Conservation (phyloP, 2,329 filamentous ascomycete species). For the Alternaria novae-zelandiae region DNA sequence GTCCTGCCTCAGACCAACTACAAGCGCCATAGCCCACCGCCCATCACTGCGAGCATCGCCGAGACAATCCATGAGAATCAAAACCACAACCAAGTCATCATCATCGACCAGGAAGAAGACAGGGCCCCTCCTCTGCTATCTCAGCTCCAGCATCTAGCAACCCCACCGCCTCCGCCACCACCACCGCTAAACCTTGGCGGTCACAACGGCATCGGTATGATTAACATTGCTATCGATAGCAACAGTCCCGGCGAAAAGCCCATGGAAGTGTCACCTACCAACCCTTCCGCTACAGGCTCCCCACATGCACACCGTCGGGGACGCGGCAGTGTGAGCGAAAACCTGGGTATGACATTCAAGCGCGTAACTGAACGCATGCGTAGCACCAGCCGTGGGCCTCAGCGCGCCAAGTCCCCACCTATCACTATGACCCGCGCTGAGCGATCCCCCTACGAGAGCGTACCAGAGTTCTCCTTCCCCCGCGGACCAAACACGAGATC, state of each 20-base stretch:
- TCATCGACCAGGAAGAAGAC: slow-evolving; percentile 52
- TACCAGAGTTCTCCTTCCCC: slow-evolving; percentile 44
- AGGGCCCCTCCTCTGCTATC: slow-evolving; percentile 60
- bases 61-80: slow-evolving; percentile 57
- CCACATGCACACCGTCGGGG: slow-evolving; percentile 59
- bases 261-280: slow-evolving; percentile 28
- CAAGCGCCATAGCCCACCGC: slow-evolving; percentile 48
- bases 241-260: slow-evolving; percentile 37
- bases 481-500: slow-evolving; percentile 35
- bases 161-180: slow-evolving; percentile 55
- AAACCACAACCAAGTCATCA: slow-evolving; percentile 51
- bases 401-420: slow-evolving; percentile 57
- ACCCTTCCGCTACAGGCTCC: slow-evolving; percentile 40
- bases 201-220: slow-evolving; percentile 44
- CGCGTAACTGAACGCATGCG: slow-evolving; percentile 65
- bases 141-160: slow-evolving; percentile 66
- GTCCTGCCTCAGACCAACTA: slow-evolving; percentile 40
- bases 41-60: slow-evolving; percentile 61
- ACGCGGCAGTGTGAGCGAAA: slow-evolving; percentile 64
- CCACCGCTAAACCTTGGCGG: slow-evolving; percentile 27
- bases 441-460: slow-evolving; percentile 54
- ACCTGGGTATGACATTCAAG: slow-evolving; percentile 58
- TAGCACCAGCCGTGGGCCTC: slow-evolving; percentile 58
- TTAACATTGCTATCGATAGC: slow-evolving; percentile 57
- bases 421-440: slow-evolving; percentile 39